These are phyloP conservation scores for Sedum album DNA, from an alignment of 164 flowering plant genomes.

Conservation along the genomic window DNA sequence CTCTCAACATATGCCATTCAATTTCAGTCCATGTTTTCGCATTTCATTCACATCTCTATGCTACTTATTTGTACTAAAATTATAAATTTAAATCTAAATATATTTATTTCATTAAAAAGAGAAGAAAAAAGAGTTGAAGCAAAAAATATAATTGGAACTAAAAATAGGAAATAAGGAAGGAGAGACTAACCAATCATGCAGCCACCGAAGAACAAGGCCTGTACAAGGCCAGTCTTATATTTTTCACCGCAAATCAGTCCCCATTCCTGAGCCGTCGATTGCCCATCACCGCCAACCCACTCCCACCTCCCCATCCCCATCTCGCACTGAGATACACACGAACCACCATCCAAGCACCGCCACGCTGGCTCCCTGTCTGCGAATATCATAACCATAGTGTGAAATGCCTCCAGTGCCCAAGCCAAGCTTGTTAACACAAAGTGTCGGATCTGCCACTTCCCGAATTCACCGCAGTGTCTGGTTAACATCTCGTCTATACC, in stretches of 20 bases:
- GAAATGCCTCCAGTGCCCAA: conserved; percentile 87
- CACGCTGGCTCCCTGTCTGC: conserved; percentile 79
- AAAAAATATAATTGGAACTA: neutral
- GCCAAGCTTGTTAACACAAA: conserved; percentile 71
- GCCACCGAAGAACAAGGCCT: conserved; percentile 76
- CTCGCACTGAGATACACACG: conserved; percentile 30
- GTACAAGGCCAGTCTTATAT: conserved; percentile 79
- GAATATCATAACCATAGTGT: conserved; percentile 96
- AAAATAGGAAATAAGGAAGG: neutral
- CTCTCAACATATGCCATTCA: too few relatives aligned
- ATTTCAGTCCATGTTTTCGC: too few relatives aligned
- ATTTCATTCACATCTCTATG: too few relatives aligned
- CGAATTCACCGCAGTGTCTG: conserved; percentile 72
- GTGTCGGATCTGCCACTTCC: conserved; percentile 73
- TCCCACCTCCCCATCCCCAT: conserved; percentile 66
- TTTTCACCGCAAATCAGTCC: conserved; percentile 65
- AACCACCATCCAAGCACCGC: conserved; percentile 33
- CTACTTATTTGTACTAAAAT: too few relatives aligned
- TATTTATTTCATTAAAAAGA: too few relatives aligned
- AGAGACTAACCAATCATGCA: conserved; percentile 75
- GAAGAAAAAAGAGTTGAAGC: neutral
- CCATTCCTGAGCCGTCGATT: conserved; percentile 77
- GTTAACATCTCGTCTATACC: conserved; percentile 71
- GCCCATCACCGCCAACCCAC: conserved; percentile 53
- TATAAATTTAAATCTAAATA: too few relatives aligned